Conservation (phyloP, 2,329 filamentous ascomycete genomes). For the Fusarium austroafricanum region DNA sequence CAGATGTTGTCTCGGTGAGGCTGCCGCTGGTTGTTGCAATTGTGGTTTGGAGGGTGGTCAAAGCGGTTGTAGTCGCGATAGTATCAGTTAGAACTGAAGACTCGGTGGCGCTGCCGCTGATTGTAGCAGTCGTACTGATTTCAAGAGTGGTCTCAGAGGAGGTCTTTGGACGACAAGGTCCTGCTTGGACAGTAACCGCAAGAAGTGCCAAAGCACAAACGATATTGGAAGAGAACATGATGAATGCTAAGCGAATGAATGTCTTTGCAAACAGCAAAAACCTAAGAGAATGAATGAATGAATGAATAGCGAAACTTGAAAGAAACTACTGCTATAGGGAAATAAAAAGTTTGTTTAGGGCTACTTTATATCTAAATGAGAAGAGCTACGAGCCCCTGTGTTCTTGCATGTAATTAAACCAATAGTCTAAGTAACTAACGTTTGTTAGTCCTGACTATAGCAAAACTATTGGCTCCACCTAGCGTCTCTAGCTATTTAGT, state of each 20-base stretch:
- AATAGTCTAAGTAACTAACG: too few species aligned
- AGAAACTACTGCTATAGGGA: not conserved
- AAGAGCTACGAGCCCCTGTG: too few species aligned
- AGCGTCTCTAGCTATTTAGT: too few species aligned
- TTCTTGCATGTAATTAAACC: too few species aligned
- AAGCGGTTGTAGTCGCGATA: too few species aligned
- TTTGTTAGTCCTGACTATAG: too few species aligned
- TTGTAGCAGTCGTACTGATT: not conserved
- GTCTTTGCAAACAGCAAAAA: not conserved
- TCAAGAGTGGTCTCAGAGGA: not conserved
- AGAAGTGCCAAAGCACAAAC: not conserved
- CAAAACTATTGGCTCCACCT: too few species aligned
- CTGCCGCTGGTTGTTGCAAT: not conserved
- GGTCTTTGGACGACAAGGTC: not conserved
- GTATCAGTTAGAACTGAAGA: not conserved
- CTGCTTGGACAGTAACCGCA: not conserved
- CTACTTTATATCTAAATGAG: too few species aligned
- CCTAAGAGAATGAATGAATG: not conserved
- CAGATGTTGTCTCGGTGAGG: too few species aligned
- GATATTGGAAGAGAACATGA: not conserved
- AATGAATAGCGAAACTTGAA: not conserved
- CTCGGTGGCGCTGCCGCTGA: not conserved
- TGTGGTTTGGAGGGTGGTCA: too few species aligned
- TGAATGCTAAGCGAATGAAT: not conserved
- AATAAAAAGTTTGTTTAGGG: not conserved